Conservation (phyloP, 2,329 filamentous ascomycete species). For the Ophiocordyceps camponoti-saundersi region DNA sequence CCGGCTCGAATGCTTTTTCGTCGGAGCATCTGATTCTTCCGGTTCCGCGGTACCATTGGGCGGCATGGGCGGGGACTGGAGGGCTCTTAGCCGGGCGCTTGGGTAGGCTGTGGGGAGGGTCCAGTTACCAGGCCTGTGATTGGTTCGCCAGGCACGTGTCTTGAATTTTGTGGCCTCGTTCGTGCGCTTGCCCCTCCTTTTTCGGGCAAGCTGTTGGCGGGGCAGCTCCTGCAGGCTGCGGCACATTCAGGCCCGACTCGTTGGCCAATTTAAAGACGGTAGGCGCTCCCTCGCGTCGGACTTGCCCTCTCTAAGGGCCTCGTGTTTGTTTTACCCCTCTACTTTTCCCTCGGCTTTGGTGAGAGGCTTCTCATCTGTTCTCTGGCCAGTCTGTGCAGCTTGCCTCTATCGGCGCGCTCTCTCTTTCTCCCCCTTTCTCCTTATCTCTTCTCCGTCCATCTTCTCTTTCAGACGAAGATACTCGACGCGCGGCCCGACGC, state of each 20-base stretch:
- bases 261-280: neutral
- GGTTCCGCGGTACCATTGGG: constrained; percentile 6
- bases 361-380: neutral
- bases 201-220: constrained; percentile 4
- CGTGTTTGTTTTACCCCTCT: neutral
- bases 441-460: too few relatives aligned
- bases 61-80: neutral
- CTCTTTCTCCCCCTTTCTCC: too few relatives aligned
- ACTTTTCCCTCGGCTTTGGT: neutral
- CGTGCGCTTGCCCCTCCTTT: constrained; percentile 3
- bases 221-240: constrained; percentile 3
- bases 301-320: neutral
- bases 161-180: constrained; percentile 4
- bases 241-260: neutral
- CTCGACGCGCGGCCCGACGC: too few relatives aligned
- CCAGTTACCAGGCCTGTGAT: constrained; percentile 2
- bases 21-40: constrained; percentile 11
- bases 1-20: constrained; percentile 12
- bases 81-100: neutral
- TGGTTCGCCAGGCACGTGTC: constrained; percentile 2
- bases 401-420: too few relatives aligned
- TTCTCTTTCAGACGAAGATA: too few relatives aligned
- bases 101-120: neutral
- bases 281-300: constrained; percentile 4
- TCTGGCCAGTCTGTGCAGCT: neutral